A percentile compares a stretch with the other conserved stretches of the same genome.
Conservation (phyloP, 495 filamentous ascomycete genomes). For the Alectoria sarmentosa region DNA sequence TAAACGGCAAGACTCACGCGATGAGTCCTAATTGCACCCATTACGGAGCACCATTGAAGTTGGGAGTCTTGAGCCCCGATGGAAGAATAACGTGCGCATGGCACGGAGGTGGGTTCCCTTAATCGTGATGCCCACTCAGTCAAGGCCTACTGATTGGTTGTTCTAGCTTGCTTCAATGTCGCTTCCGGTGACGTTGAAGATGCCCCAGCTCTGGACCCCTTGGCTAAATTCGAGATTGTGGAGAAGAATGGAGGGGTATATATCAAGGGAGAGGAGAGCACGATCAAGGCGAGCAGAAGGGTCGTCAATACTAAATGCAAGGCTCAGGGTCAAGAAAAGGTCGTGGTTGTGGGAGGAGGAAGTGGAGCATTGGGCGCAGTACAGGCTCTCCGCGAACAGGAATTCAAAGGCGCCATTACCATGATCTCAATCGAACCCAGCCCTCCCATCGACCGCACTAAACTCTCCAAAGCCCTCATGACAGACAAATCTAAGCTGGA, state of each 20-base stretch:
- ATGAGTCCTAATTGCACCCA: slow-evolving; percentile 86
- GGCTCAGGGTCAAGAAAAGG: slow-evolving; percentile 55
- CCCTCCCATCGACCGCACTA: slow-evolving; percentile 84
- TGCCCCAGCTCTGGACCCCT: slow-evolving; percentile 76
- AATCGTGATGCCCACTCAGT: background rate
- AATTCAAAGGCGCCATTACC: slow-evolving; percentile 75
- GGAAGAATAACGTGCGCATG: slow-evolving; percentile 88
- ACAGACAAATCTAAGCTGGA: slow-evolving; percentile 73
- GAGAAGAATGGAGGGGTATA: slow-evolving; percentile 79
- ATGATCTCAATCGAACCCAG: slow-evolving; percentile 79
- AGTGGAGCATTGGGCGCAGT: slow-evolving; percentile 72
- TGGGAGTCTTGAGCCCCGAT: slow-evolving; percentile 73
- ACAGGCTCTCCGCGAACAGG: slow-evolving; percentile 72
- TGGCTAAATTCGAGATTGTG: slow-evolving; percentile 70
- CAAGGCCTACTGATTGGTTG: slow-evolving; percentile 9
- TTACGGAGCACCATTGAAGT: slow-evolving; percentile 82
- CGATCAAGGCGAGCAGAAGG: slow-evolving; percentile 70
- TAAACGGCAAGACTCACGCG: slow-evolving; percentile 66
- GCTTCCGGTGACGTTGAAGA: slow-evolving; percentile 91
- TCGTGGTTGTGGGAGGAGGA: slow-evolving; percentile 86
- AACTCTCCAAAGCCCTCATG: slow-evolving; percentile 90
- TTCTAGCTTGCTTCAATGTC: slow-evolving; percentile 76
- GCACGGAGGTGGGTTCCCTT: slow-evolving; percentile 67
- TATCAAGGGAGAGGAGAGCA: slow-evolving; percentile 68
- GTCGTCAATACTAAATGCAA: slow-evolving; percentile 66